Evolutionary conservation across 441 rosid species (phyloP).

Genomic region (Adansonia madagascariensis): DNA sequence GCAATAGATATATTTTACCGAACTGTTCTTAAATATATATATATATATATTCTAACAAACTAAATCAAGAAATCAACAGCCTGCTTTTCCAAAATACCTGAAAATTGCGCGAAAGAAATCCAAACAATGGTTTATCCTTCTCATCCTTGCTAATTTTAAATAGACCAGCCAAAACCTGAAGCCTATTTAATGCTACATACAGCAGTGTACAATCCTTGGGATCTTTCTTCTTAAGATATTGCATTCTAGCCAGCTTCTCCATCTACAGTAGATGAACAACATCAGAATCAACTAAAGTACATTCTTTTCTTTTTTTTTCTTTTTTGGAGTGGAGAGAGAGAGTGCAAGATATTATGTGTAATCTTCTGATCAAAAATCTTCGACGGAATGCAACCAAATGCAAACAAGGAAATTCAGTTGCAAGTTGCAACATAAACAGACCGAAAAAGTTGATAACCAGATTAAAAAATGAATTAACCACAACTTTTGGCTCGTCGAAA

Average conservation of each 20-base stretch:
- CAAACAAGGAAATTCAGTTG: constrained; percentile 3
- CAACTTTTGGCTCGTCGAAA: not conserved
- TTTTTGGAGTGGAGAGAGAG: not conserved
- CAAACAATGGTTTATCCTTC: constrained; percentile 91
- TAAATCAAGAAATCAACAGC: constrained; percentile 16
- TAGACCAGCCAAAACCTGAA: constrained; percentile 96
- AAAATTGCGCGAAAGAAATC: constrained; percentile 91
- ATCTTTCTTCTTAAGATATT: constrained; percentile 78
- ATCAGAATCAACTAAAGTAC: constrained; percentile 26
- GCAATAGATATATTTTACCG: not conserved
- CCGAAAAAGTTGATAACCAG: not conserved
- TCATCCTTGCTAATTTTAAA: constrained; percentile 91
- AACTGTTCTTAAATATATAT: not conserved
- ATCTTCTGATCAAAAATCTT: not conserved
- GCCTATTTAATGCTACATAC: constrained; percentile 82
- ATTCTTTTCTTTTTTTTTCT: not conserved
- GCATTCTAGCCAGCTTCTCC: constrained; percentile 87
- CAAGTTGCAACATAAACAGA: not conserved
- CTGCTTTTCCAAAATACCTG: constrained; percentile 56
- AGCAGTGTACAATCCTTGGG: constrained; percentile 94
- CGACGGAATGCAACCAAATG: constrained; percentile 2
- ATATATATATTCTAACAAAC: constrained; percentile 22
- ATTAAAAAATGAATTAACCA: not conserved
- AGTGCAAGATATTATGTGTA: constrained; percentile 8
- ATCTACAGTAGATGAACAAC: constrained; percentile 53